Conservation (phyloP, 2,329 filamentous ascomycete species). For the Neonectria sp. region DNA sequence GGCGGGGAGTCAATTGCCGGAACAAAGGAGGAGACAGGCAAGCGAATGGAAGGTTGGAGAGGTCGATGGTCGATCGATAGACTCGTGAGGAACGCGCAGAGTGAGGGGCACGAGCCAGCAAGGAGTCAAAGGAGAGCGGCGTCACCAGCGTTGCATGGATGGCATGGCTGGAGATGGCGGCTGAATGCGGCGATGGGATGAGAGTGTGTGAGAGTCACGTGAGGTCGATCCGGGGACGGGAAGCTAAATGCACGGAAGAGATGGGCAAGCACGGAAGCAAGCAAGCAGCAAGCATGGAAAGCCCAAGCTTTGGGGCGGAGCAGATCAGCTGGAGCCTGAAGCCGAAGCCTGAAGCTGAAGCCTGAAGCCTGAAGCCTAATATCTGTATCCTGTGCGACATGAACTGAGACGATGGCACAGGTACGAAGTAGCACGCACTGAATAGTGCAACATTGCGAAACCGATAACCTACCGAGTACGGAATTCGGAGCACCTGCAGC, state of each 20-base stretch:
- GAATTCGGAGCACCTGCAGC: neutral
- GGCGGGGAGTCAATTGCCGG: conserved; percentile 39
- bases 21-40: conserved; percentile 24
- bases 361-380: too few relatives aligned
- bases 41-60: conserved; percentile 18
- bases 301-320: conserved; percentile 31
- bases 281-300: conserved; percentile 1
- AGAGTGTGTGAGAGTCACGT: conserved; percentile 23
- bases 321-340: conserved; percentile 9
- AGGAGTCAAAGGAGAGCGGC: conserved; percentile 24
- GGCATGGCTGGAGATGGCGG: conserved; percentile 30
- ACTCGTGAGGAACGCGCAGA: conserved; percentile 21
- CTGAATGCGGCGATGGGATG: conserved; percentile 23
- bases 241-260: conserved; percentile 12
- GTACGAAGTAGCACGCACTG: neutral
- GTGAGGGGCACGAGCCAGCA: conserved; percentile 36
- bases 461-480: neutral
- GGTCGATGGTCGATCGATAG: conserved; percentile 22
- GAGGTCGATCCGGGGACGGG: conserved; percentile 12
- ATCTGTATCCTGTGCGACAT: neutral
- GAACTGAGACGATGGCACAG: neutral
- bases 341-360: neutral
- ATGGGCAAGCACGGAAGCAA: conserved; percentile 6
- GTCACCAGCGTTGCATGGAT: conserved; percentile 27
- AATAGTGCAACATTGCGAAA: neutral